Evolutionary conservation across 2,329 filamentous ascomycete species (phyloP), one percentile per base, ranked within the genome.

Genomic region (Fusarium lyarnte): DNA sequence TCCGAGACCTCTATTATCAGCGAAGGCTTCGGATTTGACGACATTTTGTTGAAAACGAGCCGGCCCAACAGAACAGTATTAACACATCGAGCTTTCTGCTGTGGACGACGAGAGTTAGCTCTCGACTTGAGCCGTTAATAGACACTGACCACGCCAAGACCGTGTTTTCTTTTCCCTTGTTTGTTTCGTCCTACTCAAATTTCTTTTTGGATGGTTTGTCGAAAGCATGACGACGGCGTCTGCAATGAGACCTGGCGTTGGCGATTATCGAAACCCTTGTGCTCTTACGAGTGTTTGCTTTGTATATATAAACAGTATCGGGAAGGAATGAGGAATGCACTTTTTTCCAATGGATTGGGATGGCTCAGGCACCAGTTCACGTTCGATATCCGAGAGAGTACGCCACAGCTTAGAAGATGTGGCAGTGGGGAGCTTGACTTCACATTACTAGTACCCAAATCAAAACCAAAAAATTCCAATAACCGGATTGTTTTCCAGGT

Each of bases 141-240:
- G 54, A 61, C 36, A 61, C 51, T 58, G 35, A 63, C 58, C 62
- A 64, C 55, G 57, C 57, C 42, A 61, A 72, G 62, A 65, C 51
- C 41, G 54, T 59, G 60, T 51, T 74, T 57, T 63, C 66, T 58
- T 71, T 66, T 67, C 63, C 41, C 68, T 52, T 69, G 31, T 51
- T 55, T 57, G 60, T 25, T 55, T 58, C 55, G n/a, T 31, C 55
- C 58, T 52, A 13, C 33, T 33, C 29, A 23, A 46, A 27, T 52
- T 38, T 35, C 39, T 64, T 58, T 52, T 67, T 72, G 69, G 63
- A 74, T 77, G 59, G 63, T 49, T 73, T 61, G 66, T 74, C 72
- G 63, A 70, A 74, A 73, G 76, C 76, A 78, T 75, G 76, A 78
- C 73, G 75, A 78, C 46, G 76, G 76, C 69, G 76, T 78, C 76